These are phyloP conservation scores for Rhodotorula mucilaginosa DNA, from an alignment of 1,284 basidiomycete genomes.

Conservation along the genomic window DNA sequence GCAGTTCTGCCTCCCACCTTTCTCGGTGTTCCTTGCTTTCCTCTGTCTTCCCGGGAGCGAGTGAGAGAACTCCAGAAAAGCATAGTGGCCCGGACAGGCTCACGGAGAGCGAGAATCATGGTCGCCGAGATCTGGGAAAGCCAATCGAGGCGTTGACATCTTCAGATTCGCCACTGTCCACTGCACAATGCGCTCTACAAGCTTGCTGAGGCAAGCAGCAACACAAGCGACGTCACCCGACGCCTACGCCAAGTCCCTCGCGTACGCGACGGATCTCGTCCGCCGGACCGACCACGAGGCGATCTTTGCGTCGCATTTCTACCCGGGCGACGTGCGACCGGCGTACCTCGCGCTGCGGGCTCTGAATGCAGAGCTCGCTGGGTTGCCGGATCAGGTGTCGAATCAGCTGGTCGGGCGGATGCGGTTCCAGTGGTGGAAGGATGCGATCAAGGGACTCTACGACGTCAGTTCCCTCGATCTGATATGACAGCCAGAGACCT, in stretches of 20 bases:
- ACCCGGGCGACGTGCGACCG: conserved; percentile 62
- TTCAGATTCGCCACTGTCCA: neutral
- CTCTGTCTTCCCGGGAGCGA: too few species aligned
- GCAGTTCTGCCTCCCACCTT: neutral
- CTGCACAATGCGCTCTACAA: neutral
- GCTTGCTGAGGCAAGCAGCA: neutral
- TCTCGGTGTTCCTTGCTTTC: too few species aligned
- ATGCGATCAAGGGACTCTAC: conserved; percentile 69
- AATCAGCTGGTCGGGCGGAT: conserved; percentile 78
- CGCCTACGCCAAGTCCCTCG: conserved; percentile 28
- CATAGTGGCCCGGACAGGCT: too few species aligned
- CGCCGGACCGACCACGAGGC: conserved; percentile 59
- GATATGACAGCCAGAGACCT: too few species aligned
- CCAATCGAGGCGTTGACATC: neutral
- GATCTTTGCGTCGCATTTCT: conserved; percentile 72
- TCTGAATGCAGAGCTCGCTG: conserved; percentile 85
- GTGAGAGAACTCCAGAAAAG: too few species aligned
- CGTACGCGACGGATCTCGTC: conserved; percentile 50
- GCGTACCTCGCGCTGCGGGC: conserved; percentile 80
- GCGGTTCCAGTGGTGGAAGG: conserved; percentile 89
- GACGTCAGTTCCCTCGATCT: conserved; percentile 57
- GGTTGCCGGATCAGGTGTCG: conserved; percentile 72
- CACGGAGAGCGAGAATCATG: too few species aligned
- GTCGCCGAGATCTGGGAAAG: neutral
- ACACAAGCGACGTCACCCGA: neutral